Evolutionary conservation across 371 early-diverging fungal genomes (phyloP), one percentile per base, ranked within the genome.

Genomic region (Mortierella sp.): DNA sequence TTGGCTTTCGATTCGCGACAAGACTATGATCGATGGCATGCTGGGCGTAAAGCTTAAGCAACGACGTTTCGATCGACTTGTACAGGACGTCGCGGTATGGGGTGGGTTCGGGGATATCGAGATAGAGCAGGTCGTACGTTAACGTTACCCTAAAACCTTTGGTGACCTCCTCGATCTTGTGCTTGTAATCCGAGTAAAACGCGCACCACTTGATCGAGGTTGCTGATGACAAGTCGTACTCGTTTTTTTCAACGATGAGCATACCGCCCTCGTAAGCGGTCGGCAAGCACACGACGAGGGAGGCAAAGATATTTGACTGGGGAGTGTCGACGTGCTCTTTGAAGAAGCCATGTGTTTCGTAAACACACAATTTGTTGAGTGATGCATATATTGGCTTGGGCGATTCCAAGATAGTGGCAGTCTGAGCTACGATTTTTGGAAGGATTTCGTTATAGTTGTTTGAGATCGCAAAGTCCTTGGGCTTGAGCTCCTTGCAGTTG

Each of bases 131-230:
- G 32, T 60, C 60, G 18, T 60, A 60, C 2, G 60, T 60, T 11
- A 60, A 32, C 24, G 60, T 60, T 18, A 37, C 32, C 30, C 35
- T 37, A 16, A 30, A 60, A 11, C 60, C 60, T 32, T 60, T 60
- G 60, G 60, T 60, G 35, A 60, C 60, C 18, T 60, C 60, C 2
- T 60, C 60, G 24, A 60, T 60, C 3, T 32, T 60, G 16, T 60
- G 60, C 1, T 60, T 32, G 18, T 32, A 60, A 16, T 60, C 60
- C 2, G 60, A 30, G 20, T 60, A 60, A 20, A 60, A 60, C 6
- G 60, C 60, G 16, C 60, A 60, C 60, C 60, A 60, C 60, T 60
- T 60, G 28, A 60, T 35, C 60, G 60, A 24, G 10, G 9, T 37
- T 6, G 60, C 2, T 2, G 60, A 60, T 2, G 60, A 60, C 16